Conservation (phyloP, 1,139 yeast genomes). For the Pichia sp. region DNA sequence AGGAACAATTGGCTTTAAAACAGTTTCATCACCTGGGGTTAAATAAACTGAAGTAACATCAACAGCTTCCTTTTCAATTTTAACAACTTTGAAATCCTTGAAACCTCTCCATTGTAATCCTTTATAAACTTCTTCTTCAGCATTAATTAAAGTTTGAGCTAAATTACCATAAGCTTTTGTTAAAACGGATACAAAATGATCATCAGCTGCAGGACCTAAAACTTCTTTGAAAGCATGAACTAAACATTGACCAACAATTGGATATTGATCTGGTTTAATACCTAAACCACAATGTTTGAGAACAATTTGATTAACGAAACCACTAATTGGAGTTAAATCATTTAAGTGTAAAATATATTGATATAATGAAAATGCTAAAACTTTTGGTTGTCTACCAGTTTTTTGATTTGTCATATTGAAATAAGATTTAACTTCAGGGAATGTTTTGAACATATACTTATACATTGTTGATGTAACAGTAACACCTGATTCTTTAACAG, state of each 20-base stretch:
- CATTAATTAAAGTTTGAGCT: slow-evolving; percentile 54
- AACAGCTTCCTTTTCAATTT: slow-evolving; percentile 38
- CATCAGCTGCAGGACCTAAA: slow-evolving; percentile 54
- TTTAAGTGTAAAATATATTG: slow-evolving; percentile 63
- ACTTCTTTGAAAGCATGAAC: slow-evolving; percentile 48
- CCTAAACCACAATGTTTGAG: slow-evolving; percentile 62
- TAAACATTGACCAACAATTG: slow-evolving; percentile 54
- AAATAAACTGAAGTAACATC: slow-evolving; percentile 50
- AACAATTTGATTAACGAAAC: slow-evolving; percentile 55
- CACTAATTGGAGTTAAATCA: slow-evolving; percentile 46
- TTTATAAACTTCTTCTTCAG: slow-evolving; percentile 45
- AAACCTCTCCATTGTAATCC: slow-evolving; percentile 19
- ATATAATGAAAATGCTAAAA: slow-evolving; percentile 56
- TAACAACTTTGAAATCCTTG: slow-evolving; percentile 43
- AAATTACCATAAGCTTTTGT: slow-evolving; percentile 56
- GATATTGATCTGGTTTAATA: slow-evolving; percentile 57
- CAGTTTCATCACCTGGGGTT: slow-evolving; percentile 39
- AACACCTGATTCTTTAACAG: slow-evolving; percentile 51
- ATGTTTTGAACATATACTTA: slow-evolving; percentile 44
- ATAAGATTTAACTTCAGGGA: slow-evolving; percentile 51
- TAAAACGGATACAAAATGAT: slow-evolving; percentile 60
- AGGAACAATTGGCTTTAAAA: slow-evolving; percentile 31
- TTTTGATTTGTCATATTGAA: slow-evolving; percentile 58
- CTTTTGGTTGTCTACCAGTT: slow-evolving; percentile 53
- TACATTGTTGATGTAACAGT: slow-evolving; percentile 51